Conservation (phyloP, 2,329 filamentous ascomycete species). For the Aureobasidium melanogenum region DNA sequence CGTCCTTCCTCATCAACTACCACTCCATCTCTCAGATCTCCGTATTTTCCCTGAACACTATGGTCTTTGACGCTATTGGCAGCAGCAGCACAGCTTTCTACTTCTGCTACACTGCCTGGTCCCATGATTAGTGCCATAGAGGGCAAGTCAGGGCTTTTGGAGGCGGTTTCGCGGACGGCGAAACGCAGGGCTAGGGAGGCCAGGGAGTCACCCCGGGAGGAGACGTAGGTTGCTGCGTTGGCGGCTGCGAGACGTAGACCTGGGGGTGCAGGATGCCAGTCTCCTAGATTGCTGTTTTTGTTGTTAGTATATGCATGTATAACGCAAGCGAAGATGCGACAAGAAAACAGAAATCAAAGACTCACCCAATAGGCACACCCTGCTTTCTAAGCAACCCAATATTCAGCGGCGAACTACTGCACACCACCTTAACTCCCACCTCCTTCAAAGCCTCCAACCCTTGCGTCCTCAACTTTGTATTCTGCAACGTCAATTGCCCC, state of each 20-base stretch:
- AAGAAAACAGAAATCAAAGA: neutral
- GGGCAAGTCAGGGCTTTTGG: neutral
- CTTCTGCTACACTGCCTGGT: conserved; percentile 6
- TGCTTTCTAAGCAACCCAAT: conserved; percentile 11
- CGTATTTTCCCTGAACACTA: neutral
- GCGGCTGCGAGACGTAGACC: neutral
- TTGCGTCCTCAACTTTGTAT: conserved; percentile 7
- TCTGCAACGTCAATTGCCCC: conserved; percentile 14
- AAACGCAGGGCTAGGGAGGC: conserved; percentile 13
- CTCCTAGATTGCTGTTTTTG: neutral
- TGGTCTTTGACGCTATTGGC: neutral
- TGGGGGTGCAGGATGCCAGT: conserved; percentile 13
- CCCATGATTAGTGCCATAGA: conserved; percentile 3
- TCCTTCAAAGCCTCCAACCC: neutral
- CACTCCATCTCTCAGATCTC: neutral
- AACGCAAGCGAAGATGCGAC: neutral
- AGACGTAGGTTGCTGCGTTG: neutral
- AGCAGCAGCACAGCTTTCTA: conserved; percentile 1
- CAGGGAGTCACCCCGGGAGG: neutral
- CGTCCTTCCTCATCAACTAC: neutral
- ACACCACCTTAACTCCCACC: conserved; percentile 10
- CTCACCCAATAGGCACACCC: conserved; percentile 12
- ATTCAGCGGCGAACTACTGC: conserved; percentile 7
- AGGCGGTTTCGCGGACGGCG: neutral
- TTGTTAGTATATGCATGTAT: neutral